Percentiles rank a stretch among this genome's conserved stretches.
Conservation (phyloP, 2,329 filamentous ascomycete genomes). For the Pseudopithomyces chartarum region DNA sequence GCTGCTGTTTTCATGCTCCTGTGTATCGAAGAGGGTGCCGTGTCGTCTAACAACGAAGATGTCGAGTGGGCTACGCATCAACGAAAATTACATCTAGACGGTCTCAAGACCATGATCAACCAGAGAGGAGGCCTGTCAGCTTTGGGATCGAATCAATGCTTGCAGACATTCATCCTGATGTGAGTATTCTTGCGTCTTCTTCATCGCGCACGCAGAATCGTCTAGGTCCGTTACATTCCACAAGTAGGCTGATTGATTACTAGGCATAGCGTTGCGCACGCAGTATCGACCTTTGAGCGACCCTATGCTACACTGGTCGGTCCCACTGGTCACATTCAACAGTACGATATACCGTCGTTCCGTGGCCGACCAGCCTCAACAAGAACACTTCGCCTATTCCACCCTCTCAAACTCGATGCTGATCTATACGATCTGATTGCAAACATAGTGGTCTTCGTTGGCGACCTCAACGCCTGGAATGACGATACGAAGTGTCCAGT, state of each 20-base stretch:
- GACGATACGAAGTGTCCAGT: slow-evolving; percentile 16
- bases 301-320: slow-evolving; percentile 34
- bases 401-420: slow-evolving; percentile 20
- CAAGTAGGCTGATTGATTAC: slow-evolving; percentile 10
- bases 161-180: slow-evolving; percentile 41
- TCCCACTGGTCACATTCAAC: slow-evolving; percentile 22
- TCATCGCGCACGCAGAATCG: neutral
- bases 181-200: slow-evolving; percentile 16
- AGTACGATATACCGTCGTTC: slow-evolving; percentile 25
- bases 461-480: slow-evolving; percentile 30
- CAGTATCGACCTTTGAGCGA: slow-evolving; percentile 34
- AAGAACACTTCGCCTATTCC: slow-evolving; percentile 24
- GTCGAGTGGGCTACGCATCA: slow-evolving; percentile 27
- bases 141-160: slow-evolving; percentile 30
- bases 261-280: slow-evolving; percentile 42
- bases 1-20: slow-evolving; percentile 40
- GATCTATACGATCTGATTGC: slow-evolving; percentile 25
- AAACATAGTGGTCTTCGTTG: slow-evolving; percentile 23
- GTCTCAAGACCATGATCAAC: slow-evolving; percentile 37
- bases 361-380: slow-evolving; percentile 15
- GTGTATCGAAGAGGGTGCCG: slow-evolving; percentile 35
- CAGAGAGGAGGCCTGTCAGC: slow-evolving; percentile 40
- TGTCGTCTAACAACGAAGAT: slow-evolving; percentile 21
- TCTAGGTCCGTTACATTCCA: too few relatives aligned
- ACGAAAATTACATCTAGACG: slow-evolving; percentile 33